Base-by-base conservation (phyloP, 2,329 filamentous ascomycete species). In the Microsporum ferrugineum region DNA sequence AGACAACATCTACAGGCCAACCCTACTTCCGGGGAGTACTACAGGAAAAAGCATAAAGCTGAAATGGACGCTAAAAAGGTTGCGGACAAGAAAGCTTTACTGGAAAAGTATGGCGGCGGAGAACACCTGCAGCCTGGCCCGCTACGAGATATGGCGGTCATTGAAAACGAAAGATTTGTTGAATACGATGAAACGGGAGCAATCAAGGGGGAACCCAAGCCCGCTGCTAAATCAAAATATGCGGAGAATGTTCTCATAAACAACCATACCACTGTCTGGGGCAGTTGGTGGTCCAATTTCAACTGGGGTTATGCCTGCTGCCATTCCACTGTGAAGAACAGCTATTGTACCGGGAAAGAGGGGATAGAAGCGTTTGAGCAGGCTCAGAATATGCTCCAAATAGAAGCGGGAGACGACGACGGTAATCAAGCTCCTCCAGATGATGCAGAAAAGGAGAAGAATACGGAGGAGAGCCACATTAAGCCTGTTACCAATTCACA, bases 251-350 rank as follows among this genome's bases (percentile, higher is more conserved):
- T 96, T 0, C 78, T 88, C 60, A 82, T 88, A 72, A 92, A 95
- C 77, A 99, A 99, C 70, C 94, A 99, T 75, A 90, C 84, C 2
- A 87, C 88, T 0, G 87, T 96, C 2, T 99, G 91, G 89, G 94
- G 94, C 57, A 96, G 91, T 69, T 99, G 94, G 94, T 99, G 94
- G 94, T 84, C 85, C 59, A 86, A 89, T 70, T 97, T 96, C 76
- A 83, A 87, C 74, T 99, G 94, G 94, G 94, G 94, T 1, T 99
- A 96, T 74, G 83, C 88, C 27, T 99, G 94, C 74, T 99, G 94
- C 78, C 91, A 95, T 72, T 96, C 91, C 0, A 87, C 85, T 27
- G 84, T 95, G 64, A 96, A 95, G 76, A 97, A 99, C 75, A 96
- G 91, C 69, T 99, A 97, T 70, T 99, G 94, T 73, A 97, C 92